phyloP scores from a whole-genome alignment of 2,329 filamentous ascomycete genomes.

The Aspergillus tamarii region DNA sequence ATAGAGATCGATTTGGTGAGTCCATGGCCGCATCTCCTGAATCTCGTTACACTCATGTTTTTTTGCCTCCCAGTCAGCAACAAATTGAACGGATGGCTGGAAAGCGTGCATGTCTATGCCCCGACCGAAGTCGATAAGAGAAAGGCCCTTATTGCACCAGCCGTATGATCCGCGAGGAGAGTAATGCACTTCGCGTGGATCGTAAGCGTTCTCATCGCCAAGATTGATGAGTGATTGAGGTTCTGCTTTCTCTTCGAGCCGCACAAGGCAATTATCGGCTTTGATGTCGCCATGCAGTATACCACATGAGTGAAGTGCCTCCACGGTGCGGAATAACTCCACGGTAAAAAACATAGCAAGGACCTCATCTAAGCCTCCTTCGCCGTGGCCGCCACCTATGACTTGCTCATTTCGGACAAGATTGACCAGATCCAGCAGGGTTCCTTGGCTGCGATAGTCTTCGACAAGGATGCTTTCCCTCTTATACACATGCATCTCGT shows the following conservation, averaged over 20 bases:
- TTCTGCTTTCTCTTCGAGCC: slow-evolving; percentile 64
- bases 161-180: slow-evolving; percentile 72
- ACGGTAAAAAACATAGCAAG: slow-evolving; percentile 95
- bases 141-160: slow-evolving; percentile 79
- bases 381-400: slow-evolving; percentile 50
- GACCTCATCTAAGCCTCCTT: slow-evolving; percentile 81
- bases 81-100: slow-evolving; percentile 74
- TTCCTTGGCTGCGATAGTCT: slow-evolving; percentile 86
- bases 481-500: slow-evolving; percentile 88
- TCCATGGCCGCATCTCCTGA: slow-evolving; percentile 92
- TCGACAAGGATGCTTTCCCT: slow-evolving; percentile 90
- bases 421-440: slow-evolving; percentile 93
- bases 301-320: slow-evolving; percentile 77
- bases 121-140: slow-evolving; percentile 91
- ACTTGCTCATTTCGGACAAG: slow-evolving; percentile 69
- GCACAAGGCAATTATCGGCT: slow-evolving; percentile 90
- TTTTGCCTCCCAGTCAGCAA: slow-evolving; percentile 92
- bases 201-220: slow-evolving; percentile 24
- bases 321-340: slow-evolving; percentile 86
- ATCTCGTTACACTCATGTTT: slow-evolving; percentile 93
- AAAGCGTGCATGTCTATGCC: slow-evolving; percentile 93
- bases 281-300: slow-evolving; percentile 94
- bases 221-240: slow-evolving; percentile 35
- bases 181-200: slow-evolving; percentile 59
- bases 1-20: slow-evolving; percentile 95